Percentiles rank a stretch among this genome's conserved stretches.
These are phyloP conservation scores for Malassezia sp. DNA, from an alignment of 1,284 basidiomycete genomes.

Conservation along the genomic window DNA sequence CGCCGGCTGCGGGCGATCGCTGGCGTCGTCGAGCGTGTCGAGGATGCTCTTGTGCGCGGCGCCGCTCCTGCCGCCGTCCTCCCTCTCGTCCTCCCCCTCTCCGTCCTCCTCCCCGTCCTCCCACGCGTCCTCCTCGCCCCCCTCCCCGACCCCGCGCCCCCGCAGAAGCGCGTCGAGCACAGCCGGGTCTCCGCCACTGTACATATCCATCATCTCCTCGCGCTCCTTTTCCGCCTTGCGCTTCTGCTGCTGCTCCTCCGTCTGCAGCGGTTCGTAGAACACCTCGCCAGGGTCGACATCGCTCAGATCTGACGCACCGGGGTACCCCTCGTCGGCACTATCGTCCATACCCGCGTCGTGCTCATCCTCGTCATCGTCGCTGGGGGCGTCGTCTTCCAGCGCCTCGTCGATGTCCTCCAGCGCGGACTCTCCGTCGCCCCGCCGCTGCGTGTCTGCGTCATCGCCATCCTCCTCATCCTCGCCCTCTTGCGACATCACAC, in stretches of 20 bases:
- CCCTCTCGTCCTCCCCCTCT: constrained; percentile 15
- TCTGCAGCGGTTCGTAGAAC: constrained; percentile 36
- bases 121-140: too few species aligned
- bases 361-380: constrained; percentile 33
- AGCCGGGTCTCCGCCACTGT: constrained; percentile 8
- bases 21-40: constrained; percentile 26
- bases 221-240: constrained; percentile 31
- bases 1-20: constrained; percentile 16
- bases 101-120: constrained; percentile 17
- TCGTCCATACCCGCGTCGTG: constrained; percentile 29
- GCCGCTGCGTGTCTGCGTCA: too few species aligned
- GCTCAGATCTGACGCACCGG: constrained; percentile 40
- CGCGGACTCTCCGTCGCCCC: constrained; percentile 15
- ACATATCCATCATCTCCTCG: constrained; percentile 20
- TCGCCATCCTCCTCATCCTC: constrained; percentile 37
- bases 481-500: constrained; percentile 42
- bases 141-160: constrained; percentile 14
- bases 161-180: constrained; percentile 9
- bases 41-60: constrained; percentile 46
- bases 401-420: neutral
- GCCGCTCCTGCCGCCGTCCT: constrained; percentile 12
- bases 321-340: constrained; percentile 22
- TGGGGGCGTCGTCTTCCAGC: constrained; percentile 12
- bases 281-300: constrained; percentile 32
- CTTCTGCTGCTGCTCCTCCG: constrained; percentile 32